Evolutionary conservation across 331 rosid species (phyloP).

Genomic region (Pyrus hybrid): DNA sequence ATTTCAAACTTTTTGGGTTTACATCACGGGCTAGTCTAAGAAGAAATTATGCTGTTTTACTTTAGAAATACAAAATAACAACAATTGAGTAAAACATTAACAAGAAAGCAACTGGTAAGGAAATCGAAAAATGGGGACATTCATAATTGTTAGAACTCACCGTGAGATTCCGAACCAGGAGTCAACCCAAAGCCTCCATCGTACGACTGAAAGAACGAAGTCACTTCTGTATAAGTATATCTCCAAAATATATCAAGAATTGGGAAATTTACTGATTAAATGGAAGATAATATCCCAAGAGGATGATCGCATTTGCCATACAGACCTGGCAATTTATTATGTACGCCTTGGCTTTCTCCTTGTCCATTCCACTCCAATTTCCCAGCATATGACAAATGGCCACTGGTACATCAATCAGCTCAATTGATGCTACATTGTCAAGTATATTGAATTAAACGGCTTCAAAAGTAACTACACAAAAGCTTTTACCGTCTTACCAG

Average conservation of each 20-base stretch:
- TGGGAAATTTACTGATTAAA: background rate
- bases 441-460: slow-evolving; percentile 1
- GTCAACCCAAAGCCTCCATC: slow-evolving; percentile 97
- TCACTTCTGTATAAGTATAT: background rate
- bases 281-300: background rate
- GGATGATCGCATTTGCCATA: slow-evolving; percentile 3
- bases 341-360: slow-evolving; percentile 79
- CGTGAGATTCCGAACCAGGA: slow-evolving; percentile 96
- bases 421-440: slow-evolving; percentile 12
- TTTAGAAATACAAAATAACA: background rate
- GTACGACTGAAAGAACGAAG: slow-evolving; percentile 53
- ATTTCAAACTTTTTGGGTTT: background rate
- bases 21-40: background rate
- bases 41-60: background rate
- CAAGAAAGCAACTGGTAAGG: background rate
- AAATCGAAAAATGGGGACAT: background rate
- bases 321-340: slow-evolving; percentile 82
- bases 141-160: slow-evolving; percentile 41
- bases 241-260: background rate
- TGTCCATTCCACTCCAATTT: slow-evolving; percentile 94
- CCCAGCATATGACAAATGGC: slow-evolving; percentile 74
- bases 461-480: background rate
- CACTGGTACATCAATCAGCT: slow-evolving; percentile 48
- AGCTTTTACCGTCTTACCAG: slow-evolving; percentile 50
- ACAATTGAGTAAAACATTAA: background rate